A percentile compares a stretch with the other conserved stretches of the same genome.
Evolutionary conservation across 257 asterid species (phyloP).

Genomic region (Nemophila menziesii): DNA sequence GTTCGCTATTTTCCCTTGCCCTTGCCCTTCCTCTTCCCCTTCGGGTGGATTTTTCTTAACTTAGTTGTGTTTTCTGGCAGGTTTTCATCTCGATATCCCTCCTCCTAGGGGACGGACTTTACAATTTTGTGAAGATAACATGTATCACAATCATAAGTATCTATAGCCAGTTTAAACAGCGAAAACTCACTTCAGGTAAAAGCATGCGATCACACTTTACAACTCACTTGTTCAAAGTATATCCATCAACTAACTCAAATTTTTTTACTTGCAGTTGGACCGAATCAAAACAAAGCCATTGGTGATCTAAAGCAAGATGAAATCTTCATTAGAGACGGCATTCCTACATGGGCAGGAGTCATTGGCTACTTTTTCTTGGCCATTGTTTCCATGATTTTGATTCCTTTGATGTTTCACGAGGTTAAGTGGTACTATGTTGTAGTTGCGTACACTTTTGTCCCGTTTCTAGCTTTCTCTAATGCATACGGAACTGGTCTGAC

Average conservation of each 20-base stretch:
- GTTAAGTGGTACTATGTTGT: constrained; percentile 66
- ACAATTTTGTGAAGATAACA: constrained; percentile 54
- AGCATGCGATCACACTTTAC: too few species aligned
- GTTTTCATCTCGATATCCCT: constrained; percentile 76
- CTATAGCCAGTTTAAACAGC: constrained; percentile 21
- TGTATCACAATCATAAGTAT: constrained; percentile 32
- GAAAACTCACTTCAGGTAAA: too few species aligned
- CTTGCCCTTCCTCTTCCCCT: background rate
- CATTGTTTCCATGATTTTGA: constrained; percentile 26
- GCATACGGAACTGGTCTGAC: constrained; percentile 80
- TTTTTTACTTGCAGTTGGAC: constrained; percentile 16
- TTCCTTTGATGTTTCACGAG: constrained; percentile 54
- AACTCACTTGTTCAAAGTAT: too few species aligned
- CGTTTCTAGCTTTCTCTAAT: constrained; percentile 62
- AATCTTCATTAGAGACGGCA: constrained; percentile 33
- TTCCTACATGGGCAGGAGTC: constrained; percentile 49
- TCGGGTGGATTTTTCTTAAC: background rate
- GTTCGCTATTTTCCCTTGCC: constrained; percentile 20
- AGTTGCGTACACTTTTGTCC: constrained; percentile 46
- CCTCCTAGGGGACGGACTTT: constrained; percentile 81
- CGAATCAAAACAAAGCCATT: constrained; percentile 10
- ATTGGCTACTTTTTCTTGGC: constrained; percentile 38
- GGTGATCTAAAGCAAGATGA: constrained; percentile 24
- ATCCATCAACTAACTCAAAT: too few species aligned
- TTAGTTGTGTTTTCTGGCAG: constrained; percentile 19